These are phyloP conservation scores for Erysiphe pulchra DNA, from an alignment of 2,329 filamentous ascomycete genomes.

Conservation along the genomic window DNA sequence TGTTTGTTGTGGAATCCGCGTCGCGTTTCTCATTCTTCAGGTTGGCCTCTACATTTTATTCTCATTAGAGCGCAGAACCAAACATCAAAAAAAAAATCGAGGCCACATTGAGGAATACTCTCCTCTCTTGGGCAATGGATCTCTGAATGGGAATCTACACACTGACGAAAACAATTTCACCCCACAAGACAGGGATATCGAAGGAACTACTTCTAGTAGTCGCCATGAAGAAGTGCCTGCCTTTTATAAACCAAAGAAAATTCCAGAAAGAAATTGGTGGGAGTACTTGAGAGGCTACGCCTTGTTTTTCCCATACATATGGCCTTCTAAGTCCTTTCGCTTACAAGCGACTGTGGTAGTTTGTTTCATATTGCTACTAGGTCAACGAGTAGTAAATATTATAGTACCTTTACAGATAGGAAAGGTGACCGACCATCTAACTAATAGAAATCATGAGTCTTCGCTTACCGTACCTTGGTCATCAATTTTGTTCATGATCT, in stretches of 20 bases:
- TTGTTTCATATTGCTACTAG: constrained; percentile 56
- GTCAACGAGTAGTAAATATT: constrained; percentile 68
- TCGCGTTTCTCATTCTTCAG: constrained; percentile 31
- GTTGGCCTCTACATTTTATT: constrained; percentile 32
- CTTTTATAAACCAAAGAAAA: constrained; percentile 71
- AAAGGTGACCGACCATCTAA: constrained; percentile 49
- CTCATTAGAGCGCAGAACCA: constrained; percentile 14
- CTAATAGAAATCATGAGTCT: constrained; percentile 22
- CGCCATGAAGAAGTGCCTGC: constrained; percentile 35
- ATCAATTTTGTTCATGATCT: constrained; percentile 49
- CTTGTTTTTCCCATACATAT: constrained; percentile 88
- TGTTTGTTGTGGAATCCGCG: constrained; percentile 37
- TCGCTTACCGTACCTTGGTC: constrained; percentile 33
- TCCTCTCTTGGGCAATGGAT: constrained; percentile 28
- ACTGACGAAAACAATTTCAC: constrained; percentile 16
- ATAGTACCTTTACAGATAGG: constrained; percentile 64
- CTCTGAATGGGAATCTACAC: constrained; percentile 8
- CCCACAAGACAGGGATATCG: not conserved
- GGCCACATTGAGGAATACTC: constrained; percentile 25
- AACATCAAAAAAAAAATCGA: constrained; percentile 3
- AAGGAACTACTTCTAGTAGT: constrained; percentile 1
- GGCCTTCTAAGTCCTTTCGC: constrained; percentile 57
- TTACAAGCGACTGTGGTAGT: constrained; percentile 57
- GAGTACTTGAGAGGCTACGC: constrained; percentile 84
- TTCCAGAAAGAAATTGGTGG: constrained; percentile 80